A percentile compares a stretch with the other conserved stretches of the same genome.
phyloP scores from a whole-genome alignment of 2,329 filamentous ascomycete genomes.

The Ophiobolus disseminans region DNA sequence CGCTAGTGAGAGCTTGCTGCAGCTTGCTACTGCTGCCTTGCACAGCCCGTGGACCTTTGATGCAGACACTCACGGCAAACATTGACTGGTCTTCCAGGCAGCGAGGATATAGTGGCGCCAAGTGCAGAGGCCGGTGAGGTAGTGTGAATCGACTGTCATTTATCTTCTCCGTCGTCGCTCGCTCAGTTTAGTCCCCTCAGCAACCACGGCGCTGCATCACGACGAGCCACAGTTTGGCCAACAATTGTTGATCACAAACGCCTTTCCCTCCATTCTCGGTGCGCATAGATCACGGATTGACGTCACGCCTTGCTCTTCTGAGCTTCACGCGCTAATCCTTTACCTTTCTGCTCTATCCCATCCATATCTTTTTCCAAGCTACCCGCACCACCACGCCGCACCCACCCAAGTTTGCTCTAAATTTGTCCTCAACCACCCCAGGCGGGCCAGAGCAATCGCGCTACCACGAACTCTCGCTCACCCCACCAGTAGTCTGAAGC shows the following conservation, averaged over 20 bases:
- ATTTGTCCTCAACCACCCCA: conserved; percentile 2
- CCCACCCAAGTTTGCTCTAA: neutral
- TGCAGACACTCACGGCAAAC: conserved; percentile 2
- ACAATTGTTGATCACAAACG: neutral
- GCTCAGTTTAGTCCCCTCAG: neutral
- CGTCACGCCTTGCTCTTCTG: conserved; percentile 10
- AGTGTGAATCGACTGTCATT: conserved; percentile 2
- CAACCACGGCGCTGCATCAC: neutral
- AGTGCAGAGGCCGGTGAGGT: conserved; percentile 12
- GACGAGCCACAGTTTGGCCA: neutral
- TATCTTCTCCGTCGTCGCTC: conserved; percentile 7
- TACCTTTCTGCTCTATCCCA: neutral
- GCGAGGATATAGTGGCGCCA: conserved; percentile 14
- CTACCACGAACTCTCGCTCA: conserved; percentile 3
- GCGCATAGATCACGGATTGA: conserved; percentile 1
- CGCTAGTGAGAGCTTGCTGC: too few relatives aligned
- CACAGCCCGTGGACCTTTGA: too few relatives aligned
- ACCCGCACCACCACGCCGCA: conserved; percentile 6
- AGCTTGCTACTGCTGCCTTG: conserved; percentile 24
- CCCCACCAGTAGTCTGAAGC: conserved; percentile 6
- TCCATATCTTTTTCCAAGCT: neutral
- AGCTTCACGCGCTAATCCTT: neutral
- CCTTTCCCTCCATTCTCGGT: neutral
- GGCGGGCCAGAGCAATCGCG: too few relatives aligned
- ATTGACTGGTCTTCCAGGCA: conserved; percentile 15